Base-by-base conservation (phyloP, 148 eudicot genomes). In the Persicaria tinctoria region DNA sequence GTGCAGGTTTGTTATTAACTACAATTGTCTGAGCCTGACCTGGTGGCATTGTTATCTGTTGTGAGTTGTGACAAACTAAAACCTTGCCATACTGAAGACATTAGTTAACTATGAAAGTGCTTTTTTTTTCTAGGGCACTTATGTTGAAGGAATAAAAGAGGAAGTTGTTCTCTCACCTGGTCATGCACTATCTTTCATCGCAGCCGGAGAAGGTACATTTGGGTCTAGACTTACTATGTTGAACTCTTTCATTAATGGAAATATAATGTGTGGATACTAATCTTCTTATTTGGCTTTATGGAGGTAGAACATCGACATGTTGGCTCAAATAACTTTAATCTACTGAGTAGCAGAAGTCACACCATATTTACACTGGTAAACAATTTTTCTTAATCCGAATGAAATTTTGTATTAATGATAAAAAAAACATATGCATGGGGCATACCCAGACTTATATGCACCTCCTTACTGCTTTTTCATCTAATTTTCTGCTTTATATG, bases 311-410 rank as follows among this genome's bases (percentile, higher is more conserved):
- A 90, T 74, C 80, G 94, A 72, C 94, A 90, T 82, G 94, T 90
- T 66, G 94, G 94, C 73, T 90, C 89, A 27, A 90, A 87, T 84
- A 90, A 90, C 75, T 86, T 84, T 78, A 90, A 90, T 73, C 74
- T 90, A 75, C 84, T 90, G 72, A 90, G 94, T 82, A 90, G 94
- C 73, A 85, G 94, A 79, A 90, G 94, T 83, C 94, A 90, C 83
- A 90, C 94, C 47, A 87, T 90, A 70, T 90, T 90, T 72, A 86
- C 94, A 23, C 76, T 90, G 91, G 93, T 89, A 85, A 76, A 78
- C 57, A 32, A 32, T 32, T 32, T 32, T 32, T 32, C 3, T 32
- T 32, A 32, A 32, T 70, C 41, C 41, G 3, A 32, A 32, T 32
- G 41, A 32, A 32, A 32, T 32, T 32, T 32, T 32, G 41, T 32